These are phyloP conservation scores for Macrolepiota dolichaula DNA, from an alignment of 768 basidiomycete species.

Conservation along the genomic window DNA sequence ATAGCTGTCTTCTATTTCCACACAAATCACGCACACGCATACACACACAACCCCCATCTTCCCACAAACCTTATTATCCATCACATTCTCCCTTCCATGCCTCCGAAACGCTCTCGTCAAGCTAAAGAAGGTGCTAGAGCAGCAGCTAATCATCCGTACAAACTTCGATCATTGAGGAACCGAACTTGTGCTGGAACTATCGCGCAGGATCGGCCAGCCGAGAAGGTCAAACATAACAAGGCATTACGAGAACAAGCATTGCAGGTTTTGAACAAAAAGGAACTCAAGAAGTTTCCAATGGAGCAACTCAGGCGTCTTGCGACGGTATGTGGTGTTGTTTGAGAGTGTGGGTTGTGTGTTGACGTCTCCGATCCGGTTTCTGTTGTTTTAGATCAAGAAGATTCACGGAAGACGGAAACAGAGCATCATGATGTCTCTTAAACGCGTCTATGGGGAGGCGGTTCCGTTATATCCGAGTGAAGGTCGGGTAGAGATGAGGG, in stretches of 20 bases:
- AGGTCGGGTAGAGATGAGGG: slow-evolving; percentile 9
- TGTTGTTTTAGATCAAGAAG: slow-evolving; percentile 6
- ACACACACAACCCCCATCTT: too few species aligned
- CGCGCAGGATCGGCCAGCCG: slow-evolving; percentile 1
- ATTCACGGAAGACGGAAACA: slow-evolving; percentile 6
- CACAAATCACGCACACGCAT: not conserved
- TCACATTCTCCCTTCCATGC: not conserved
- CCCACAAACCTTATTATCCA: not conserved
- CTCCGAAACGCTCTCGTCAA: slow-evolving; percentile 1
- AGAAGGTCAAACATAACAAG: slow-evolving; percentile 3
- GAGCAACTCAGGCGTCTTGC: slow-evolving; percentile 7
- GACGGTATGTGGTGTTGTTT: not conserved
- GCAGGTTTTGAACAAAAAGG: slow-evolving; percentile 2
- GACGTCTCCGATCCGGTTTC: not conserved
- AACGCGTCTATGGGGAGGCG: not conserved
- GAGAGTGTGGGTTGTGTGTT: not conserved
- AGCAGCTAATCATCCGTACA: slow-evolving; percentile 2
- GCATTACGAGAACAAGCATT: slow-evolving; percentile 7
- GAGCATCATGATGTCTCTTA: slow-evolving; percentile 7
- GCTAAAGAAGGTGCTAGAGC: not conserved
- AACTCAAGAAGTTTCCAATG: slow-evolving; percentile 3
- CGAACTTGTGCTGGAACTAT: not conserved
- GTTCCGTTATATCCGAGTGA: slow-evolving; percentile 8
- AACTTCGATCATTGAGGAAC: slow-evolving; percentile 1
- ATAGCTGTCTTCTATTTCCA: not conserved